Base-by-base conservation (phyloP, 371 early-diverging fungal genomes). In the Blakeslea trispora region DNA sequence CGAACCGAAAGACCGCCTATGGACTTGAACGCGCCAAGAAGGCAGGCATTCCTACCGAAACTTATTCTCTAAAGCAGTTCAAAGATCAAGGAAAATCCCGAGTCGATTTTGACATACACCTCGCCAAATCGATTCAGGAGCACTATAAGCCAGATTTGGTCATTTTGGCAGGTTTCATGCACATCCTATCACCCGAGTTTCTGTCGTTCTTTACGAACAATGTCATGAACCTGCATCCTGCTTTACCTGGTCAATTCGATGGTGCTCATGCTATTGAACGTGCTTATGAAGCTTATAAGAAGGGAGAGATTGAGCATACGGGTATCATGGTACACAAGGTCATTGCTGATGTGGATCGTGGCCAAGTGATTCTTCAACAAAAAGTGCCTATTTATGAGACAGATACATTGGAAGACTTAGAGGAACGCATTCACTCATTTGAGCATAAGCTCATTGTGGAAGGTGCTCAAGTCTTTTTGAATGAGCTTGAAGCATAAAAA, bases 261-360 rank as follows among this genome's bases (percentile, higher is more conserved):
- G 98, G 98, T 35, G 93, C 95, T 0, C 84, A 92, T 57, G 97
- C 98, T 9, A 97, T 98, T 51, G 93, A 93, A 53, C 77, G 97
- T 5, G 98, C 98, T 15, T 95, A 76, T 63, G 85, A 85, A 18
- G 97, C 93, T 22, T 93, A 77, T 54, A 61, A 87, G 66, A 71
- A 81, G 52, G 94, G 94, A 9, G 68, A 84, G 50, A 90, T 94
- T 28, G 66, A 69, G 35, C 71, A 87, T 19, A 96, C 97, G 0
- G 98, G 98, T 24, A 90, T 94, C 51, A 98, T 98, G 98, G 94
- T 98, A 11, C 97, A 98, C 72, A 84, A 91, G 40, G 97, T 96
- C 24, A 95, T 97, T 59, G 86, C 93, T 0, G 94, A 91, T 61
- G 97, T 98, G 11, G 98, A 98, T 72, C 81, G 91, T 32, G 98